phyloP scores from a whole-genome alignment of 202 grass and related monocot species.

The Elaeis oleifera region DNA sequence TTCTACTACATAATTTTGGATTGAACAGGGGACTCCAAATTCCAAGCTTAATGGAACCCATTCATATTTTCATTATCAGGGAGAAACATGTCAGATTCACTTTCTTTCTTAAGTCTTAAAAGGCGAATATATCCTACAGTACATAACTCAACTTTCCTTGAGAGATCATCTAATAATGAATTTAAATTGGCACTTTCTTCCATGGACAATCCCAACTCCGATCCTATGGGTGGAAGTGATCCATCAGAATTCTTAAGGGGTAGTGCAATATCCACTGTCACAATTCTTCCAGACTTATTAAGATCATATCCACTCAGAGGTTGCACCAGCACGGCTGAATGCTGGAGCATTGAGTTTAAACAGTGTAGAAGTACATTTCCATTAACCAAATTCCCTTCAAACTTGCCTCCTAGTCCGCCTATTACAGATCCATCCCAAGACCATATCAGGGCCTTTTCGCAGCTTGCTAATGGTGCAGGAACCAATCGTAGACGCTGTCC shows the following conservation, averaged over 20 bases:
- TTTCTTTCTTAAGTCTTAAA: constrained; percentile 65
- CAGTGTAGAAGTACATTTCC: constrained; percentile 82
- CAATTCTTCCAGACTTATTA: constrained; percentile 52
- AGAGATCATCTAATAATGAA: constrained; percentile 61
- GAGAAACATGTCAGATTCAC: constrained; percentile 27
- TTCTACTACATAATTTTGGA: constrained; percentile 72
- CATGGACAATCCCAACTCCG: constrained; percentile 35
- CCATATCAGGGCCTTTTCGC: constrained; percentile 91
- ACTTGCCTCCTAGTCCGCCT: constrained; percentile 78
- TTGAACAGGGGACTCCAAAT: constrained; percentile 91
- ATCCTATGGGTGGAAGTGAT: constrained; percentile 39
- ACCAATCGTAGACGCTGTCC: constrained; percentile 76
- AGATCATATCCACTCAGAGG: constrained; percentile 78
- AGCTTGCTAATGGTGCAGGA: constrained; percentile 74
- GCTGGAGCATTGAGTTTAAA: constrained; percentile 89
- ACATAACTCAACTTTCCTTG: constrained; percentile 50
- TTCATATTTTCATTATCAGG: constrained; percentile 54
- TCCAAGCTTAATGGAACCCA: constrained; percentile 95
- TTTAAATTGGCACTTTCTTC: constrained; percentile 48
- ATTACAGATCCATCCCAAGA: constrained; percentile 86
- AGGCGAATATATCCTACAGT: constrained; percentile 87
- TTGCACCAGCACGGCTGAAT: constrained; percentile 84
- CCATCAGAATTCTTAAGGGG: constrained; percentile 72
- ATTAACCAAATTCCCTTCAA: constrained; percentile 95
- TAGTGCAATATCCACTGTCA: constrained; percentile 75